Base-by-base conservation (phyloP, 352 stramenopile species). In the Phytophthora palmivora region DNA sequence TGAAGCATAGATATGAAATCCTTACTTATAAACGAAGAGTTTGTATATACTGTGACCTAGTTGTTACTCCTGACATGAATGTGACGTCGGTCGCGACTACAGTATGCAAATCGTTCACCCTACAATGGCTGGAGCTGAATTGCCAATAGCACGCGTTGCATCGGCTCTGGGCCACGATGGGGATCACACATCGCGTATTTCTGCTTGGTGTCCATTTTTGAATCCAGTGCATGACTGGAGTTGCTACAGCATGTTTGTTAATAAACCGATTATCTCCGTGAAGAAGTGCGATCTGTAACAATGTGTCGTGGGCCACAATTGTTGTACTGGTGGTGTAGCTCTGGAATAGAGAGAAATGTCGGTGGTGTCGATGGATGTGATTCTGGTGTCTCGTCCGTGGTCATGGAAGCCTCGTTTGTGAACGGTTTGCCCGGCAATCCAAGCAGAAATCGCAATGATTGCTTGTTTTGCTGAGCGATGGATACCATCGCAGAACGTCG, bases 361-460 rank as follows among this genome's bases (percentile, higher is more conserved):
- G 39, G 28, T 34, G 24, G 12, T 33, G 22, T 7, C n/a, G 22
- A 34, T 22, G 14, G 22, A 22, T 5, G 4, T 32, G 57, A 58
- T 57, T 49, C 22, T 39, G 26, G 30, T 6, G 46, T n/a, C 47
- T 52, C 38, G 47, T 53, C 39, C 30, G 32, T 53, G 22, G 21
- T 48, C 11, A 6, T 30, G n/a, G 34, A 30, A 32, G 56, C 22
- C 50, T 54, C 48, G 19, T 61, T 67, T 61, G 58, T 61, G 46
- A 37, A 42, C 34, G 12, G 8, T 6, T 50, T 44, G 47, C 47
- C 47, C 39, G 46, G 51, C 38, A 46, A 63, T 55, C 58, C 58
- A 67, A 61, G 58, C 49, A 67, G 49, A 61, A 67, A 67, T 61
- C 19, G 14, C 39, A 33, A 41, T 24, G 57, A 58, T 58, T 59